phyloP scores from a whole-genome alignment of 2,329 filamentous ascomycete species.

The Curvularia sp. region DNA sequence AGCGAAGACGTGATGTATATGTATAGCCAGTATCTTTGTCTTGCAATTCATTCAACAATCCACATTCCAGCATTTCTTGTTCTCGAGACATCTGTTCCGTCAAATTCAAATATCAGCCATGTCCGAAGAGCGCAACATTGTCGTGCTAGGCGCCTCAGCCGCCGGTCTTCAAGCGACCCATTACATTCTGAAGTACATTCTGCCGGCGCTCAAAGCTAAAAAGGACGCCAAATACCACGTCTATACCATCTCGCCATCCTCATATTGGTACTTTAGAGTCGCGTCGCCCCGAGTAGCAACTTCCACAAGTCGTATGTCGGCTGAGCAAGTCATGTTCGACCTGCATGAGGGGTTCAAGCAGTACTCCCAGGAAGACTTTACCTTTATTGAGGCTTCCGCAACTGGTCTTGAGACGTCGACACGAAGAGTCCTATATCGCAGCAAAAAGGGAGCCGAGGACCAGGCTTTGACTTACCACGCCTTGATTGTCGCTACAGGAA shows the following conservation, averaged over 20 bases:
- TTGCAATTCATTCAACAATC: neutral
- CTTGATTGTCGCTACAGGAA: constrained; percentile 64
- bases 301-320: constrained; percentile 56
- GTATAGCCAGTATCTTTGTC: constrained; percentile 1
- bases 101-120: constrained; percentile 21
- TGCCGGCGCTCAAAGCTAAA: constrained; percentile 43
- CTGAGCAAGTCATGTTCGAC: constrained; percentile 58
- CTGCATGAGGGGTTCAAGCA: constrained; percentile 59
- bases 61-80: neutral
- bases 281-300: constrained; percentile 62
- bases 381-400: constrained; percentile 60
- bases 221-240: constrained; percentile 56
- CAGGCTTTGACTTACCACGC: constrained; percentile 58
- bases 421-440: constrained; percentile 55
- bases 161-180: constrained; percentile 43
- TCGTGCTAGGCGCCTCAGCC: constrained; percentile 44
- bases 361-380: constrained; percentile 57
- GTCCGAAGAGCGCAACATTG: constrained; percentile 45
- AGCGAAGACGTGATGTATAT: constrained; percentile 5
- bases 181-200: constrained; percentile 46
- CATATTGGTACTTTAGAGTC: constrained; percentile 61
- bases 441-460: constrained; percentile 30
- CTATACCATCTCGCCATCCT: constrained; percentile 61
- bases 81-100: neutral
- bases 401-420: constrained; percentile 54